Evolutionary conservation across 2,329 filamentous ascomycete genomes (phyloP), one percentile per base, ranked within the genome.

Genomic region (Claviceps sp.): DNA sequence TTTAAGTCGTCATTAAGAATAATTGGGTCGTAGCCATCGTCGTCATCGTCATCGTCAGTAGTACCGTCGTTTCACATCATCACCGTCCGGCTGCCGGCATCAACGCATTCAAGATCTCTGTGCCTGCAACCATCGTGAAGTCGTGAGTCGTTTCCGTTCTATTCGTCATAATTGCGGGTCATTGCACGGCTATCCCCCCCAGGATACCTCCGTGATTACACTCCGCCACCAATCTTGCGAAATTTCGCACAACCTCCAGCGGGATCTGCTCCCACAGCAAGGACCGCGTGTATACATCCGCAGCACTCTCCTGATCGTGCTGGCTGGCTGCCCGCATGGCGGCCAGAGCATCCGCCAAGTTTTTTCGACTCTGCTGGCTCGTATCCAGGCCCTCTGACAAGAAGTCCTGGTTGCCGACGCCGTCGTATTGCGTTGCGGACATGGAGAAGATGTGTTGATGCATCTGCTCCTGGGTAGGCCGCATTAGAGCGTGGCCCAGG

Each of bases 231-330:
- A 95, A 89, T 69, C 88, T 87, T 62, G 87, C 87, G 73, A 97
- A 97, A 66, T 91, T 89, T 60, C 84, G 82, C 51, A 98, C 89
- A 48, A 97, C 89, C 58, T 97, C 89, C 60, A 82, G 79, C 14
- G 93, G 90, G 60, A 97, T 90, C 68, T 90, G 87, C 63, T 96
- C 89, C 88, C 89, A 95, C 53, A 97, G 81, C 56, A 97, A 77
- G 56, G 89, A 95, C 53, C 91, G 81, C 38, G 90, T 94, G 71
- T 95, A 95, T 43, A 96, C 87, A 62, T 96, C 89, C 53, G 90
- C 87, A 47, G 84, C 85, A 49, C 65, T 65, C 50, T 80, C 79
- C 59, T 85, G 80, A 68, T 88, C 88, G 61, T 85, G 80, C 69
- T 88, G 88, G 61, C 76, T 75, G 60, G 77, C 80, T 59, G 73